These are phyloP conservation scores for Tetrahymena elliotti DNA, from an alignment of 73 alveolate species.

Conservation along the genomic window DNA sequence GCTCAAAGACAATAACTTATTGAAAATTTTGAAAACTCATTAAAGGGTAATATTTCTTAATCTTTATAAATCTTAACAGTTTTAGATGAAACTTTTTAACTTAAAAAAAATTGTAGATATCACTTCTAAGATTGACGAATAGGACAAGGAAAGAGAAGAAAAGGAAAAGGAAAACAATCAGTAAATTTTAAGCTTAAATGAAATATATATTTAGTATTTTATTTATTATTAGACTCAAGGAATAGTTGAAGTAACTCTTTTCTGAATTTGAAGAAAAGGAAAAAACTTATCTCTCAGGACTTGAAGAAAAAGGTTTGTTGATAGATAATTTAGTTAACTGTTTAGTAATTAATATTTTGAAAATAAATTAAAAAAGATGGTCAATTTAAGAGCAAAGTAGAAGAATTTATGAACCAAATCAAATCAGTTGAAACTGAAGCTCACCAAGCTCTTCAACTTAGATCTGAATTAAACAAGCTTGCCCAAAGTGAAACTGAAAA, in stretches of 20 bases:
- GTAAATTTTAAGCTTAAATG: background rate
- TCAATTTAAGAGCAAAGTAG: background rate
- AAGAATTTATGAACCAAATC: background rate
- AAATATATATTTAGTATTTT: background rate
- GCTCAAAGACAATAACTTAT: background rate
- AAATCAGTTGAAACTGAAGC: background rate
- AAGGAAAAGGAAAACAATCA: background rate
- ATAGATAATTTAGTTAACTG: background rate
- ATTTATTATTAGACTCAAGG: background rate
- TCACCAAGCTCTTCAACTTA: background rate
- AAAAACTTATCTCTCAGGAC: background rate
- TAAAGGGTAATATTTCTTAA: background rate
- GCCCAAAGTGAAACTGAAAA: background rate
- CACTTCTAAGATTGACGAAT: background rate
- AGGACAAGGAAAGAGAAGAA: background rate
- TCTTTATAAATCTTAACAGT: too few species aligned
- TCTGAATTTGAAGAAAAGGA: background rate
- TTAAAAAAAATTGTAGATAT: background rate
- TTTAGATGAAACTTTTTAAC: too few species aligned
- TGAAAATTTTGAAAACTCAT: background rate
- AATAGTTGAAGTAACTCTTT: background rate
- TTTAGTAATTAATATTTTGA: too few species aligned
- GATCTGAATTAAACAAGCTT: background rate
- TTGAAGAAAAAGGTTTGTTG: background rate
- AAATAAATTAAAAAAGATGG: background rate